Conservation (phyloP, 345 rosid genomes). For the Salix suchowensis region DNA sequence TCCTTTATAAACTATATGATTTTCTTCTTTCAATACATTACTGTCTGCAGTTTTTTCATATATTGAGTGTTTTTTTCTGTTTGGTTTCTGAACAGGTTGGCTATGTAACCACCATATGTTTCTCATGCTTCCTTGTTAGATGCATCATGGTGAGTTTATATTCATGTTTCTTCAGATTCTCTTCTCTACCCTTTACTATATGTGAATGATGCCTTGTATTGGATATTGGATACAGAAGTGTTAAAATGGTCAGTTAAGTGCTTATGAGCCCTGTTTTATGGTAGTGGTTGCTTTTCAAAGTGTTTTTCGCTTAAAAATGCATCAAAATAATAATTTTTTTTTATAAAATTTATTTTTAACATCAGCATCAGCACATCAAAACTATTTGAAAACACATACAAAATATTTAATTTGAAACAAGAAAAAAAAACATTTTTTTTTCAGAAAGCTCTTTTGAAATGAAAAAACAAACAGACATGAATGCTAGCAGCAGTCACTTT, state of each 20-base stretch:
- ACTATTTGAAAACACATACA: too few species aligned
- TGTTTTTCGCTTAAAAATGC: too few species aligned
- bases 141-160: conserved; percentile 70
- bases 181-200: neutral
- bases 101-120: conserved; percentile 86
- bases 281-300: too few species aligned
- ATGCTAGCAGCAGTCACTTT: too few species aligned
- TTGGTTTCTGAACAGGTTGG: conserved; percentile 65
- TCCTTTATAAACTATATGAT: neutral
- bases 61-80: neutral
- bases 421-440: too few species aligned
- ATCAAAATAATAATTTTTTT: too few species aligned
- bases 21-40: neutral
- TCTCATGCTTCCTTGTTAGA: conserved; percentile 81
- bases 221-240: neutral
- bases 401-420: too few species aligned
- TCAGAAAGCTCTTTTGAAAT: too few species aligned
- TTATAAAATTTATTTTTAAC: too few species aligned
- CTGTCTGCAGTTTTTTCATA: neutral
- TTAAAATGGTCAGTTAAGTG: neutral
- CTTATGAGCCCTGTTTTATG: too few species aligned
- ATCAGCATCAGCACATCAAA: too few species aligned
- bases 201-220: neutral
- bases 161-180: neutral
- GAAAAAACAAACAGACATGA: neutral